phyloP scores from a whole-genome alignment of 768 basidiomycete genomes.

The Pleurotus djamor region DNA sequence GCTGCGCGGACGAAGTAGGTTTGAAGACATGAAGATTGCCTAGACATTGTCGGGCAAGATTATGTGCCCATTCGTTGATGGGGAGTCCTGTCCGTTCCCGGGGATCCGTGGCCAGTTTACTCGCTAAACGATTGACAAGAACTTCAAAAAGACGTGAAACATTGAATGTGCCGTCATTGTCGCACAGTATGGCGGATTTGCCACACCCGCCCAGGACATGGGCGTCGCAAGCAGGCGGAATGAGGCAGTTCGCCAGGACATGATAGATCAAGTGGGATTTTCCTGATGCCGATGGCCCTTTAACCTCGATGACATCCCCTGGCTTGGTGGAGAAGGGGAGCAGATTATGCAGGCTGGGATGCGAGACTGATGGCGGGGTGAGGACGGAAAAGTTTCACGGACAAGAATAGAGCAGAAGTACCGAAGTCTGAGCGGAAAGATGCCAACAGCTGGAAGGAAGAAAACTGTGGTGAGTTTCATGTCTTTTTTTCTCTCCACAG shows the following conservation, averaged over 20 bases:
- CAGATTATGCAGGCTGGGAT: not conserved
- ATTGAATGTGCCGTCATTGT: conserved; percentile 69
- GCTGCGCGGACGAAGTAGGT: conserved; percentile 63
- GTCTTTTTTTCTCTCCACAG: not conserved
- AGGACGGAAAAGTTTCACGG: conserved; percentile 15
- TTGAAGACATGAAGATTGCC: conserved; percentile 64
- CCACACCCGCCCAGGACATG: conserved; percentile 53
- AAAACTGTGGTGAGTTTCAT: not conserved
- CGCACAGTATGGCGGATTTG: conserved; percentile 65
- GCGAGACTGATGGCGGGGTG: conserved; percentile 2
- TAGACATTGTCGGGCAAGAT: conserved; percentile 38
- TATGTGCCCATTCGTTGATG: conserved; percentile 18
- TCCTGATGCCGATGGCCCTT: conserved; percentile 71
- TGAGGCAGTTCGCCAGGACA: conserved; percentile 56
- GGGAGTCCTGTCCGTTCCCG: conserved; percentile 18
- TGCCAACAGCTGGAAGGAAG: conserved; percentile 36
- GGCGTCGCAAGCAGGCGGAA: conserved; percentile 35
- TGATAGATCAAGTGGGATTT: conserved; percentile 80
- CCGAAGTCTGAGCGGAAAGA: conserved; percentile 36
- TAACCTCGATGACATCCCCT: conserved; percentile 74
- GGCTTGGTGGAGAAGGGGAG: conserved; percentile 21
- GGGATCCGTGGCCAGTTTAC: not conserved
- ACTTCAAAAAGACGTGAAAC: conserved; percentile 50
- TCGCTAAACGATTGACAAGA: conserved; percentile 42
- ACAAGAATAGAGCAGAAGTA: not conserved